Base-by-base conservation (phyloP, 169 alveolate species). In the Eimeria necatrix region DNA sequence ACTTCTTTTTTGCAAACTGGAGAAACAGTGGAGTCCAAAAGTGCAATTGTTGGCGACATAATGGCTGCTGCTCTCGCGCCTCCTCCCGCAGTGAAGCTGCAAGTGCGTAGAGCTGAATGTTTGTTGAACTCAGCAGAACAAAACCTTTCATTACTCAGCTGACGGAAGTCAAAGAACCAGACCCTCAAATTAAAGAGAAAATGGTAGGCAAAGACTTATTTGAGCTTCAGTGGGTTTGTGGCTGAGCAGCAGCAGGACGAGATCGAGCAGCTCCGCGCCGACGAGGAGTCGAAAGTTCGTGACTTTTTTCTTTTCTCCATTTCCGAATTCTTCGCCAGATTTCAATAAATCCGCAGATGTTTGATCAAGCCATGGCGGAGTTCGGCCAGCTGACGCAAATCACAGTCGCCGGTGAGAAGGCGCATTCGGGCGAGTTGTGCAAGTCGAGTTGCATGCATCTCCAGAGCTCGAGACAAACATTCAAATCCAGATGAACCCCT, bases 401-500 rank as follows among this genome's bases (percentile, higher is more conserved):
- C 12, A 93, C 96, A 12, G 84, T 93, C 12, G 94, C 68, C 56
- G 96, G 96, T 85, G 56, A 32, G 56, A 56, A 53, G 3, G 26
- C 26, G 53, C 22, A 73, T 46, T 12, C 9, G 84, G 10, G 84
- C 59, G 20, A 26, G 59, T 41, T 73, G 41, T 32, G 41, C 41
- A 12, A 4, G 24, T 12, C 2, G 32, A 73, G 14, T 7, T 12
- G 78, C 78, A 68, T 68, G 49, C 53, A n/a, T 46, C 22, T 26
- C 12, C 68, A 94, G 96, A 88, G 49, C 70, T 94, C 14, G 95
- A 90, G 74, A 88, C 53, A 48, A 87, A 88, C 49, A 94, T 94
- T 24, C 96, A 94, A 48, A 61, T 89, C 26, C 96, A 94, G 91
- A 46, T 90, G 93, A 94, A 94, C 76, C 96, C 96, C 5, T 94